phyloP scores from a whole-genome alignment of 2,329 filamentous ascomycete genomes.

The Alternaria consortialis region DNA sequence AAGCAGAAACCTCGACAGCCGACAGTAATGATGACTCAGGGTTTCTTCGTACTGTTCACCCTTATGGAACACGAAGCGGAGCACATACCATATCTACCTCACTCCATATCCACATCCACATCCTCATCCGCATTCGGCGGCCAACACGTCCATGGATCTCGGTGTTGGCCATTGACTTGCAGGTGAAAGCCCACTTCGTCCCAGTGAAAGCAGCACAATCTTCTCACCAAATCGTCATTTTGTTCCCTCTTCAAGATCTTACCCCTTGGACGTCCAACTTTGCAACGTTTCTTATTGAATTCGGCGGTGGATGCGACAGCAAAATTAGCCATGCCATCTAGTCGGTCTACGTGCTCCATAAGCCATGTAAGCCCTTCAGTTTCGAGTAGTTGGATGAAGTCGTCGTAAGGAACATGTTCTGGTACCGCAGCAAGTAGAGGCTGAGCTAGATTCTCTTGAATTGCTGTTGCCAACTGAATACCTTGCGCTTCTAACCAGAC shows the following conservation, averaged over 20 bases:
- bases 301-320: background rate
- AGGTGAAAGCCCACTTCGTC: background rate
- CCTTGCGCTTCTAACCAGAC: background rate
- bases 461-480: background rate
- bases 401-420: background rate
- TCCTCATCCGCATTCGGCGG: background rate
- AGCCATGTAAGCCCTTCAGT: background rate
- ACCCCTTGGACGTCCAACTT: background rate
- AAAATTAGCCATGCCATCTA: background rate
- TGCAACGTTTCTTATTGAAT: background rate
- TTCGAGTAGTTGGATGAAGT: background rate
- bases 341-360: background rate
- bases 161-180: background rate
- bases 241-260: background rate
- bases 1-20: no score
- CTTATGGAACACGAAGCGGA: no score
- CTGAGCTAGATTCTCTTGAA: background rate
- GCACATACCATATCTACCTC: background rate
- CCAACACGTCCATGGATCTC: background rate
- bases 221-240: background rate
- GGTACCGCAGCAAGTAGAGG: background rate
- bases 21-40: no score
- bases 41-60: no score
- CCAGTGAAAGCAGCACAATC: background rate
- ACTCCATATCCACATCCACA: background rate